phyloP scores from a whole-genome alignment of 2,329 filamentous ascomycete genomes.

The Fusarium tjaetaba region DNA sequence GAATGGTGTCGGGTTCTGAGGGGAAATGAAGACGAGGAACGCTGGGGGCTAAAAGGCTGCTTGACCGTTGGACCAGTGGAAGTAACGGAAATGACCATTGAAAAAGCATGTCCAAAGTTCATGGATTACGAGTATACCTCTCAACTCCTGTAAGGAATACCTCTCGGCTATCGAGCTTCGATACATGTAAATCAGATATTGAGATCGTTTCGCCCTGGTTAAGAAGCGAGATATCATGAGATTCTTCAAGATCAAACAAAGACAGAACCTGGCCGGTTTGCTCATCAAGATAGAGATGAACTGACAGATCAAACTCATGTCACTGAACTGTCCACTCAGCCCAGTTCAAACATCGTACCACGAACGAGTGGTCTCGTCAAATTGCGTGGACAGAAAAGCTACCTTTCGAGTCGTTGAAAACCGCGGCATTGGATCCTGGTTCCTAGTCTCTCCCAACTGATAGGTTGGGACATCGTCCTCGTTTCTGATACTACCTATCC shows the following conservation, averaged over 20 bases:
- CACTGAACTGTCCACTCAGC: background rate
- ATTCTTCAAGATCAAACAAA: background rate
- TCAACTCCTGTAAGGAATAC: background rate
- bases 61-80: background rate
- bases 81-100: background rate
- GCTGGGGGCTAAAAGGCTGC: background rate
- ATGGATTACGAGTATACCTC: background rate
- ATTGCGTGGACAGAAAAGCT: background rate
- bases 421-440: slow-evolving; percentile 27
- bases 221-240: background rate
- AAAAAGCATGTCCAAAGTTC: background rate
- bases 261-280: background rate
- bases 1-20: background rate
- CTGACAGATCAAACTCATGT: slow-evolving; percentile 11
- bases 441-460: slow-evolving; percentile 25
- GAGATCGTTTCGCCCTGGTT: background rate
- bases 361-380: background rate
- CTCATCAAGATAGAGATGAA: slow-evolving; percentile 25
- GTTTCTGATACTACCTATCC: slow-evolving; percentile 11
- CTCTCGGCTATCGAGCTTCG: slow-evolving; percentile 1
- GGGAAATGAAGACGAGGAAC: slow-evolving; percentile 4
- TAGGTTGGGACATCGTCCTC: slow-evolving; percentile 23
- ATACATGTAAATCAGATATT: background rate
- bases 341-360: slow-evolving; percentile 9
- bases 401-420: slow-evolving; percentile 10